Percentiles rank a stretch among this genome's conserved stretches.
Conservation (phyloP, 768 basidiomycete genomes). For the Albatrellus ellisii region DNA sequence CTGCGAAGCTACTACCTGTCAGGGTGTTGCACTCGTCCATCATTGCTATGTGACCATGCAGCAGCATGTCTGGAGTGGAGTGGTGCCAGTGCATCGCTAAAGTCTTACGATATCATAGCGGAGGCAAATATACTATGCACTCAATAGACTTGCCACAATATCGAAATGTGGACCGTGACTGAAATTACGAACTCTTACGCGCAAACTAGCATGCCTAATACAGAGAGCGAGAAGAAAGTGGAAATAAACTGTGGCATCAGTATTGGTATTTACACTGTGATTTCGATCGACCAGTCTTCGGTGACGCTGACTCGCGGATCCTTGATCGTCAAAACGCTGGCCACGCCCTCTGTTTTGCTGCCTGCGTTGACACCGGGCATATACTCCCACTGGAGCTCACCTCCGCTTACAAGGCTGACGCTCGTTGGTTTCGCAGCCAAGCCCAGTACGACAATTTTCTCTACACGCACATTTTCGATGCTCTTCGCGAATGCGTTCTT, state of each 20-base stretch:
- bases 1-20: no score
- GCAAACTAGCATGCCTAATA: not conserved
- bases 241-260: not conserved
- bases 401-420: conserved; percentile 38
- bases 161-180: no score
- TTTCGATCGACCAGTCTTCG: conserved; percentile 50
- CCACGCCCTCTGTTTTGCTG: conserved; percentile 47
- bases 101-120: no score
- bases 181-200: not conserved
- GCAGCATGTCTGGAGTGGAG: no score
- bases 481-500: conserved; percentile 56
- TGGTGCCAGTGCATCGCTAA: no score
- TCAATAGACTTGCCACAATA: no score
- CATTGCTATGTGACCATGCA: no score
- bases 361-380: conserved; percentile 40
- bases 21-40: no score
- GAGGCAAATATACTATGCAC: no score
- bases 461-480: conserved; percentile 58
- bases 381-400: conserved; percentile 57
- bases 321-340: conserved; percentile 63
- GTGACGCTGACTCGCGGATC: conserved; percentile 50
- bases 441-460: conserved; percentile 73
- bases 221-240: not conserved
- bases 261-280: conserved; percentile 15
- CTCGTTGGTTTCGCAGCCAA: conserved; percentile 45